Evolutionary conservation across 1,139 yeast genomes (phyloP).

Genomic region (Wickerhamomyces sp.): DNA sequence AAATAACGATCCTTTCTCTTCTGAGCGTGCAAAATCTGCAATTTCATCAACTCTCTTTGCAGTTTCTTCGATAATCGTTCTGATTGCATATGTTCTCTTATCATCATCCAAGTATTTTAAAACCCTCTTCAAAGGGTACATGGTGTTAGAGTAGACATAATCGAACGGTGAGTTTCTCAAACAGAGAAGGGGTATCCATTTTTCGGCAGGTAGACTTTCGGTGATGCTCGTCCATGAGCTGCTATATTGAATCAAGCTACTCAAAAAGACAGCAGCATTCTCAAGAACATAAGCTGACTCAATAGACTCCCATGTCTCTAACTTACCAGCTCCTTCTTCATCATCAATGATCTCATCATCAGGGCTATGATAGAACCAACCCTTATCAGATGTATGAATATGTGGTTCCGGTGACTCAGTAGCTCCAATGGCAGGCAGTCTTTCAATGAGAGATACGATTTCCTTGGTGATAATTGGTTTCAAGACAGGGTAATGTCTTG

Average conservation of each 20-base stretch:
- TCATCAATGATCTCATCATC: constrained; percentile 36
- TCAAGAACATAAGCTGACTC: constrained; percentile 42
- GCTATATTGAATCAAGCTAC: constrained; percentile 36
- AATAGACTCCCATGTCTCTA: constrained; percentile 51
- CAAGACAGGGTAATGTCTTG: constrained; percentile 76
- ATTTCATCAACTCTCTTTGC: constrained; percentile 30
- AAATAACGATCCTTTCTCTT: constrained; percentile 31
- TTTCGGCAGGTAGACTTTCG: constrained; percentile 35
- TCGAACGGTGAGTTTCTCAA: constrained; percentile 57
- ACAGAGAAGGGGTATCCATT: constrained; percentile 37
- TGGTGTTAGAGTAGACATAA: constrained; percentile 49
- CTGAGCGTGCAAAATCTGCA: constrained; percentile 30
- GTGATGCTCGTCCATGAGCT: constrained; percentile 42
- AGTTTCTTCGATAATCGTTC: constrained; percentile 29
- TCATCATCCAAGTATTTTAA: constrained; percentile 54
- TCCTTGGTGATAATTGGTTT: constrained; percentile 55
- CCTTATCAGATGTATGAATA: constrained; percentile 40
- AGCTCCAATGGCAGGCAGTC: constrained; percentile 38
- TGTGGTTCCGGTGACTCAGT: constrained; percentile 33
- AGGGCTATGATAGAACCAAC: constrained; percentile 37
- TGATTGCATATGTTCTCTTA: constrained; percentile 44
- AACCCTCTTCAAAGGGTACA: constrained; percentile 48
- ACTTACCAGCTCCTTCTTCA: constrained; percentile 33
- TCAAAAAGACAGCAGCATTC: constrained; percentile 40
- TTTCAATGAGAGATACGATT: constrained; percentile 42